Evolutionary conservation across 1,284 basidiomycete species (phyloP).

Genomic region (Fomitopsis schrenkii): DNA sequence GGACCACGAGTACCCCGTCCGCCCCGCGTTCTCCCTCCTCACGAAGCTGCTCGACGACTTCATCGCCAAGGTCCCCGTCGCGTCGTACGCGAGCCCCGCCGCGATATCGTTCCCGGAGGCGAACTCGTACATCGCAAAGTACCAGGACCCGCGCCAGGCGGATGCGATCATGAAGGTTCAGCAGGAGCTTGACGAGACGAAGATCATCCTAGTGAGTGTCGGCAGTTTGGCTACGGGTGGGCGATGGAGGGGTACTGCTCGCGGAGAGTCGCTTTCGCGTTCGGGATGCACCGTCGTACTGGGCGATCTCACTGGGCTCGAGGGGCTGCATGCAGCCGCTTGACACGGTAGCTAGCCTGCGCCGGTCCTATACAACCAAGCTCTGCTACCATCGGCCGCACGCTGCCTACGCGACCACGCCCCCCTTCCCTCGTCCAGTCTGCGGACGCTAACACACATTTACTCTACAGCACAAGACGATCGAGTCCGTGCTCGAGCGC

Average conservation of each 20-base stretch:
- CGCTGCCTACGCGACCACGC: no score
- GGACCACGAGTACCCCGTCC: slow-evolving; percentile 94
- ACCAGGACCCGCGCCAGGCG: slow-evolving; percentile 97
- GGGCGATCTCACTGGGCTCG: no score
- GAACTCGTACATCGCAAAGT: slow-evolving; percentile 83
- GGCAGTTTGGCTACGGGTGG: neutral
- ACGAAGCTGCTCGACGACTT: slow-evolving; percentile 96
- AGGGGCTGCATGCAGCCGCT: no score
- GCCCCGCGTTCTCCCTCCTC: slow-evolving; percentile 94
- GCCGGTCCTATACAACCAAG: no score
- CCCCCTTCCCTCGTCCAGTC: no score
- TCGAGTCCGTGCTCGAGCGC: slow-evolving; percentile 93
- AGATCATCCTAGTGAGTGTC: slow-evolving; percentile 84
- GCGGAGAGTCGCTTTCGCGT: no score
- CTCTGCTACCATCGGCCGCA: no score
- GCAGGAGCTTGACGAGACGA: slow-evolving; percentile 98
- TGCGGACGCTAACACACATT: neutral
- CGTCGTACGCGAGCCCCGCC: slow-evolving; percentile 58
- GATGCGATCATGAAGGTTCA: slow-evolving; percentile 99
- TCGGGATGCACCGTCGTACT: no score
- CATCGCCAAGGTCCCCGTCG: slow-evolving; percentile 70
- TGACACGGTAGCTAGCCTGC: no score
- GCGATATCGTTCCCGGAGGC: slow-evolving; percentile 72
- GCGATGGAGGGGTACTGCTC: no score
- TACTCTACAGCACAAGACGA: slow-evolving; percentile 87